Evolutionary conservation across 495 filamentous ascomycete genomes (phyloP).

Genomic region (Xylaria longipes): DNA sequence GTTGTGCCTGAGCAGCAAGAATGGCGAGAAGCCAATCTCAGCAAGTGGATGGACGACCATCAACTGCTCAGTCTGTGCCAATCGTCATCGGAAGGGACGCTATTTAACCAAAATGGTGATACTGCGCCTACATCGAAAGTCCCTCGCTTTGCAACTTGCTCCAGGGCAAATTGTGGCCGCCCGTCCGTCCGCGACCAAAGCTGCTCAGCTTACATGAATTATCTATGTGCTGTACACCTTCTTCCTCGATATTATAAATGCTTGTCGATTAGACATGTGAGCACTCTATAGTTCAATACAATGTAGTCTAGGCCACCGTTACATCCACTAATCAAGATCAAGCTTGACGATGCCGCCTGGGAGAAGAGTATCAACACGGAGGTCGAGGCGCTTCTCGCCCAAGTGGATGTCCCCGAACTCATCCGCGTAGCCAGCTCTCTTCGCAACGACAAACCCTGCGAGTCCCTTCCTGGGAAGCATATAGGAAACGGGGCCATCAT

Average conservation of each 20-base stretch:
- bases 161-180: neutral
- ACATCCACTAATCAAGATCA: neutral
- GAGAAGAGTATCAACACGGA: conserved; percentile 20
- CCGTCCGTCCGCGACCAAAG: neutral
- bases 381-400: conserved; percentile 20
- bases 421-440: conserved; percentile 21
- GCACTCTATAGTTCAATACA: neutral
- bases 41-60: neutral
- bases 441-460: conserved; percentile 25
- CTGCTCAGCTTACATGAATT: neutral
- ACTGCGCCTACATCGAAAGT: neutral
- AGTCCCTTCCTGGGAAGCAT: conserved; percentile 7
- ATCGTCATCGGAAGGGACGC: neutral
- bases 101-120: neutral
- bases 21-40: neutral
- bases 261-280: neutral
- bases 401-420: conserved; percentile 23
- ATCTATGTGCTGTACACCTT: neutral
- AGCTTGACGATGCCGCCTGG: conserved; percentile 20
- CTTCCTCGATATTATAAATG: conserved; percentile 3
- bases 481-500: conserved; percentile 8
- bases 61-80: neutral
- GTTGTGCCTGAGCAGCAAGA: neutral
- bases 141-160: conserved; percentile 4
- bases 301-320: neutral